phyloP scores from a whole-genome alignment of 257 asterid species.

The Verbascum thapsus region DNA sequence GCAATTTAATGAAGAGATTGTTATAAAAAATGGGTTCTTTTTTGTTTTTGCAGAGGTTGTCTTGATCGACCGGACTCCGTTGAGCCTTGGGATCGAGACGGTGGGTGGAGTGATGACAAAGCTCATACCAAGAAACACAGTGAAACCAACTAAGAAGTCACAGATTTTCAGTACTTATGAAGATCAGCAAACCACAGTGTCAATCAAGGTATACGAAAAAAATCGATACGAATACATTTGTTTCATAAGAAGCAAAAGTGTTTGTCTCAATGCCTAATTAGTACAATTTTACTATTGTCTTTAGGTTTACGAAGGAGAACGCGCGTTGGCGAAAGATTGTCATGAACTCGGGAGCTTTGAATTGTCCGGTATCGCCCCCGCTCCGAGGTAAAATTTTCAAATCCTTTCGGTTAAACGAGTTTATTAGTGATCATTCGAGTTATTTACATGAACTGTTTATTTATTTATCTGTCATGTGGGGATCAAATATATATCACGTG shows the following conservation, averaged over 20 bases:
- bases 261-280: not conserved
- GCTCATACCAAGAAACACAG: constrained; percentile 52
- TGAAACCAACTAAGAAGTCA: constrained; percentile 46
- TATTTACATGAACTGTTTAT: too few relatives aligned
- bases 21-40: too few relatives aligned
- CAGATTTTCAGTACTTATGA: constrained; percentile 51
- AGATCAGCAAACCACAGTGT: constrained; percentile 55
- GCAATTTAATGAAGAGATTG: too few relatives aligned
- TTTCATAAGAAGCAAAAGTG: too few relatives aligned
- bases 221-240: too few relatives aligned
- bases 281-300: not conserved
- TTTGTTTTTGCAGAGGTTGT: constrained; percentile 17
- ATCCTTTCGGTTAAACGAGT: too few relatives aligned
- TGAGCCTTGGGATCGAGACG: constrained; percentile 59
- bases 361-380: constrained; percentile 52
- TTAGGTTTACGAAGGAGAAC: constrained; percentile 58
- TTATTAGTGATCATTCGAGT: too few relatives aligned
- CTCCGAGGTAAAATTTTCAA: constrained; percentile 44
- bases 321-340: constrained; percentile 54
- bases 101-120: constrained; percentile 66
- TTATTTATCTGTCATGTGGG: too few relatives aligned
- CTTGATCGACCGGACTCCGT: constrained; percentile 30
- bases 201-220: constrained; percentile 50
- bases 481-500: too few relatives aligned
- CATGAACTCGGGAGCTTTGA: constrained; percentile 52